Conservation (phyloP, 192 early-diverging fungal genomes). For the Gryganskiella cystojenkinii region DNA sequence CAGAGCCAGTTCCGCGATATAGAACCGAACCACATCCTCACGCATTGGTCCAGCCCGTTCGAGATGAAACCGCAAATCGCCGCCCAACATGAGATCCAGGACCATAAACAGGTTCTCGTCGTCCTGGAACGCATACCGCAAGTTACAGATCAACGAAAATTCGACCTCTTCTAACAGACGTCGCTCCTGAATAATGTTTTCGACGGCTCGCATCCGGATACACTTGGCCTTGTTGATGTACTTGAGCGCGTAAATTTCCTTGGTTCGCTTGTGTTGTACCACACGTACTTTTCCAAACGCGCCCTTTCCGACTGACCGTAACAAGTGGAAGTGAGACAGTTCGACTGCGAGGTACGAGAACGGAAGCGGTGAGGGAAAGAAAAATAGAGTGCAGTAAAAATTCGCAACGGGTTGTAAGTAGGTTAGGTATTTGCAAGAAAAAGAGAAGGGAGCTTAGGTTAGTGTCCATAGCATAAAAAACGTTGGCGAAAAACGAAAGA, state of each 20-base stretch:
- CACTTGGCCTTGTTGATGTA: constrained; percentile 97
- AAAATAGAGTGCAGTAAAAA: no score
- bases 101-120: constrained; percentile 94
- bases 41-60: constrained; percentile 71
- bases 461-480: no score
- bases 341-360: constrained; percentile 61
- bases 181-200: constrained; percentile 93
- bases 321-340: constrained; percentile 89
- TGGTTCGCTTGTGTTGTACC: constrained; percentile 86
- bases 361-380: no score
- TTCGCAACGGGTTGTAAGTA: no score
- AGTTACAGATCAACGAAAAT: constrained; percentile 87
- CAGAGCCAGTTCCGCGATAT: constrained; percentile 75
- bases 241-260: constrained; percentile 91
- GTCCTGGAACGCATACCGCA: constrained; percentile 97
- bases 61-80: constrained; percentile 92
- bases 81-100: constrained; percentile 94
- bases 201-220: constrained; percentile 85
- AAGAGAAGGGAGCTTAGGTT: no score
- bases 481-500: no score
- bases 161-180: constrained; percentile 88
- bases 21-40: constrained; percentile 77
- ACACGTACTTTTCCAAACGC: constrained; percentile 97
- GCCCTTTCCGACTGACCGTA: constrained; percentile 92
- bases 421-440: no score